Percentiles rank a stretch among this genome's conserved stretches.
Evolutionary conservation across 306 rosid species (phyloP).

Genomic region (Pterocarpus santalinus): DNA sequence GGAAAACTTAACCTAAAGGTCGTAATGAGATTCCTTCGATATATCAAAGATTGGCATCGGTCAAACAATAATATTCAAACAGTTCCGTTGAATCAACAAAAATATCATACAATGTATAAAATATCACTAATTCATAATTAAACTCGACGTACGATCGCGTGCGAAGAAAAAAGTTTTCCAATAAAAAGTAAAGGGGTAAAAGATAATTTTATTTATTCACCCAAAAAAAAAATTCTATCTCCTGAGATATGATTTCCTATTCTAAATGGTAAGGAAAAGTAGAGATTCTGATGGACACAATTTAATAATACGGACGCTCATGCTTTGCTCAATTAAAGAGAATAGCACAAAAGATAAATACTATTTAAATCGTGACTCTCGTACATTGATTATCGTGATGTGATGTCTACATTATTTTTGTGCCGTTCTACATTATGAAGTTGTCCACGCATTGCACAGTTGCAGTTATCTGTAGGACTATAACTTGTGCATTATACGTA

Average conservation of each 20-base stretch:
- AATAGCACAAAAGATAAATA: background rate
- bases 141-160: background rate
- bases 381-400: background rate
- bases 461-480: too few species aligned
- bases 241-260: background rate
- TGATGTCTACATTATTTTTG: background rate
- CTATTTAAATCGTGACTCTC: background rate
- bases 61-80: constrained; percentile 18
- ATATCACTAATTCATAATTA: background rate
- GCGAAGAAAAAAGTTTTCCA: background rate
- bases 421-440: background rate
- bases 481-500: too few species aligned
- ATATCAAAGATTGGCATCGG: background rate
- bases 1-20: constrained; percentile 6
- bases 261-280: background rate
- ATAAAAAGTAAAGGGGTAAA: background rate
- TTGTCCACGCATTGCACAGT: background rate
- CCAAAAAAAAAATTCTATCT: background rate
- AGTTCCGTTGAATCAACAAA: constrained; percentile 38
- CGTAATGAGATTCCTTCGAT: background rate
- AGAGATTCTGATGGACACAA: too few species aligned
- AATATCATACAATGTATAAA: constrained; percentile 2
- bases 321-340: background rate
- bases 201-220: background rate
- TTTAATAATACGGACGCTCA: background rate